A percentile compares a stretch with the other conserved stretches of the same genome.
phyloP scores from a whole-genome alignment of 2,329 filamentous ascomycete genomes.

The Niveomyces coronatus region DNA sequence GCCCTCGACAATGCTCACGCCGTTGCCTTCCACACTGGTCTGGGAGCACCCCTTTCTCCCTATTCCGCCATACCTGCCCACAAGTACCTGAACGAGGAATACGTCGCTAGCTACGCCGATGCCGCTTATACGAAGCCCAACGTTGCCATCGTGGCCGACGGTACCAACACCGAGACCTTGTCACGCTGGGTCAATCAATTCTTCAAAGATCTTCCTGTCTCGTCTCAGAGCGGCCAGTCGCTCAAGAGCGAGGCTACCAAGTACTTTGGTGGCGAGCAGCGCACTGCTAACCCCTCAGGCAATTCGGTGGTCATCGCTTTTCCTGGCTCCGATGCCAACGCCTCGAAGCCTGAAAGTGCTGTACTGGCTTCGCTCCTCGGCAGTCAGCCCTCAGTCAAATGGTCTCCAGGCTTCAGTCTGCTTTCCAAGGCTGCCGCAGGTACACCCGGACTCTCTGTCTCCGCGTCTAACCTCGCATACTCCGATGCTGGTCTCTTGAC shows the following conservation, averaged over 20 bases:
- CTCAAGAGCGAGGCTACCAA: conserved; percentile 58
- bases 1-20: conserved; percentile 80
- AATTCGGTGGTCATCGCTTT: conserved; percentile 88
- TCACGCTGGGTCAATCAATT: conserved; percentile 89
- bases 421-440: conserved; percentile 68
- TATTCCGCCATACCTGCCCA: conserved; percentile 59
- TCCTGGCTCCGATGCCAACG: conserved; percentile 72
- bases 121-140: conserved; percentile 81
- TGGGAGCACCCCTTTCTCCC: conserved; percentile 70
- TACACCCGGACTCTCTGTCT: conserved; percentile 55
- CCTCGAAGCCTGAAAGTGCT: conserved; percentile 80
- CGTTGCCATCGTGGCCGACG: conserved; percentile 84
- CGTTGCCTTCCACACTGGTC: conserved; percentile 85
- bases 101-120: conserved; percentile 64
- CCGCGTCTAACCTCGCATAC: conserved; percentile 73
- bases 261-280: conserved; percentile 94
- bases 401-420: conserved; percentile 85
- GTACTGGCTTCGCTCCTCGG: conserved; percentile 85
- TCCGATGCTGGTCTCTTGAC: conserved; percentile 88
- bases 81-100: conserved; percentile 70
- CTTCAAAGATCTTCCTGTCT: conserved; percentile 62
- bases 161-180: conserved; percentile 64
- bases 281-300: conserved; percentile 63
- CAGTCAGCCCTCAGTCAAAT: conserved; percentile 87
- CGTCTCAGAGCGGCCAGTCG: conserved; percentile 38